Conservation (phyloP, 2,329 filamentous ascomycete genomes). For the Curvularia lunata region DNA sequence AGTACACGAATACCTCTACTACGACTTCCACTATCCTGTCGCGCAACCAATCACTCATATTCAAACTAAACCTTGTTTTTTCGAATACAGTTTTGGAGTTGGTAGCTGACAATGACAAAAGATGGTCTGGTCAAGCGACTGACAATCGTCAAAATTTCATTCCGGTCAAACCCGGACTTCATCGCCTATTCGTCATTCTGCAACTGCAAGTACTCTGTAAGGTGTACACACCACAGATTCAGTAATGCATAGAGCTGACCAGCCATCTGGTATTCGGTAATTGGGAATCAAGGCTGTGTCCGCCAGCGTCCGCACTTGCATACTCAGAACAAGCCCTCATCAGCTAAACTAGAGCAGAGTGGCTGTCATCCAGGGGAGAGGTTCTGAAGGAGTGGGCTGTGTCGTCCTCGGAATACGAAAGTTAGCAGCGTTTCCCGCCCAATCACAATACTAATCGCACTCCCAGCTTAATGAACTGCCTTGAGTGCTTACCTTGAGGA, state of each 20-base stretch:
- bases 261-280: background rate
- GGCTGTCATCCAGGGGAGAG: background rate
- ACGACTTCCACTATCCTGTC: background rate
- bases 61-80: background rate
- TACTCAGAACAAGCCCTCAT: background rate
- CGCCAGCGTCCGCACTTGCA: background rate
- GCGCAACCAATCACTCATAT: background rate
- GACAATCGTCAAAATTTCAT: background rate
- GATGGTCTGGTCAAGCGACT: slow-evolving; percentile 1
- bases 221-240: background rate
- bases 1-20: background rate
- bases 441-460: background rate
- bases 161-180: slow-evolving; percentile 6
- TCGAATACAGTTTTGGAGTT: background rate
- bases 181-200: slow-evolving; percentile 5
- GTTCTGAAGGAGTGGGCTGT: background rate
- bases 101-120: background rate
- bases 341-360: background rate
- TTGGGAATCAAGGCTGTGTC: background rate
- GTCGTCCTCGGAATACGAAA: background rate
- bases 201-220: background rate
- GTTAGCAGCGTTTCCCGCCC: background rate
- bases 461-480: background rate
- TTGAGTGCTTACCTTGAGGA: background rate
- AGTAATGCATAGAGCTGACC: background rate